Conservation (phyloP, 306 rosid genomes). For the Sicyos baderoa region DNA sequence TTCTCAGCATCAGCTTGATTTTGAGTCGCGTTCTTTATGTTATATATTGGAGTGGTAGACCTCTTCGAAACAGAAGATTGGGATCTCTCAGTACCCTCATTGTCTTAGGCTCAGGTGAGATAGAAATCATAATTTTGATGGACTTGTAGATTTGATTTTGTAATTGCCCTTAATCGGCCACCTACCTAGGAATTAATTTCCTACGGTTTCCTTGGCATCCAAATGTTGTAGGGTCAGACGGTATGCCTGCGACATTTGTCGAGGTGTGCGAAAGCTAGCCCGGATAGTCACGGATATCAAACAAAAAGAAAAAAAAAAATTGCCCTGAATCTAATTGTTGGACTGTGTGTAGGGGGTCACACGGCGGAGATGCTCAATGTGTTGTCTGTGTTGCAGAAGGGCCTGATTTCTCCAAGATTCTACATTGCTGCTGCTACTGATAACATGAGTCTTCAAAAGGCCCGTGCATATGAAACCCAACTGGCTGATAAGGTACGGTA, state of each 20-base stretch:
- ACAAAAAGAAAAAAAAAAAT: no score
- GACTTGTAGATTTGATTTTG: neutral
- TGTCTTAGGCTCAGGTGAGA: slow-evolving; percentile 32
- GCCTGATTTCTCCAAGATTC: slow-evolving; percentile 56
- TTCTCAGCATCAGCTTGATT: slow-evolving; percentile 20
- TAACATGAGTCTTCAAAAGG: slow-evolving; percentile 86
- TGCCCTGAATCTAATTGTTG: slow-evolving; percentile 8
- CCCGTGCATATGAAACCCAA: slow-evolving; percentile 49
- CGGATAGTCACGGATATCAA: no score
- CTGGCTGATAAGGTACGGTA: slow-evolving; percentile 32
- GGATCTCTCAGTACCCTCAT: slow-evolving; percentile 31
- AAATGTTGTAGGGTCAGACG: no score
- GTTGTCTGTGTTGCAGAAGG: slow-evolving; percentile 53
- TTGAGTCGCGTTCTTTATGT: slow-evolving; percentile 33
- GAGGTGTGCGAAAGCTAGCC: no score
- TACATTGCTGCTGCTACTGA: slow-evolving; percentile 85
- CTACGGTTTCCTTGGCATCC: no score
- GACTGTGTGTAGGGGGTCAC: slow-evolving; percentile 56
- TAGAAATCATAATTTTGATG: neutral
- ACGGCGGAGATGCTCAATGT: slow-evolving; percentile 93
- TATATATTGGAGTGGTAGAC: slow-evolving; percentile 29
- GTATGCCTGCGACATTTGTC: no score
- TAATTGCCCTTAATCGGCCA: neutral
- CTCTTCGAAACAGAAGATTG: slow-evolving; percentile 21
- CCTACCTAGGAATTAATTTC: no score